Percentiles rank a stretch among this genome's conserved stretches.
These are phyloP conservation scores for Microthlaspi erraticum DNA, from an alignment of 345 rosid genomes.

Conservation along the genomic window DNA sequence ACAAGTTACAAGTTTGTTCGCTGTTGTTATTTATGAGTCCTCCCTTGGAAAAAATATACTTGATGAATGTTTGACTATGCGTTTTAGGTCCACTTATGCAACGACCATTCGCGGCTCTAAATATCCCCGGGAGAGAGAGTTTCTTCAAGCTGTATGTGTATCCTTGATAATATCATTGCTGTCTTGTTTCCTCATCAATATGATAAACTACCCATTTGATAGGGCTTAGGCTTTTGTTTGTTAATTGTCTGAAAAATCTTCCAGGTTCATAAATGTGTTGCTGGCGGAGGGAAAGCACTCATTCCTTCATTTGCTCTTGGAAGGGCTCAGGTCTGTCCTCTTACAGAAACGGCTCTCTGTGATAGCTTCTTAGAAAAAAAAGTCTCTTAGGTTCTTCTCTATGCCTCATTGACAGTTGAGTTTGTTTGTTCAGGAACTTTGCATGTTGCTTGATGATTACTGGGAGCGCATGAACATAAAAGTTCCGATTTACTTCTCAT, in stretches of 20 bases:
- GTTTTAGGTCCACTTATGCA: conserved; percentile 88
- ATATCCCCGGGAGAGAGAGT: conserved; percentile 90
- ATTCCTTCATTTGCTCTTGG: conserved; percentile 98
- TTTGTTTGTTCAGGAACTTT: conserved; percentile 65
- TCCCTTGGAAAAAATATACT: not conserved
- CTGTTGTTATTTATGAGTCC: not conserved
- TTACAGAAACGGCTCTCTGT: not conserved
- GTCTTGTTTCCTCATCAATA: not conserved
- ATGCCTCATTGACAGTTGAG: conserved; percentile 8
- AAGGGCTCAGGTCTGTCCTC: conserved; percentile 86
- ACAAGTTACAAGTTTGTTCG: conserved; percentile 18
- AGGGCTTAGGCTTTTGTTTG: conserved; percentile 11
- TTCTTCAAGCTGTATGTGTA: conserved; percentile 89
- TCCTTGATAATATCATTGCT: conserved; percentile 22
- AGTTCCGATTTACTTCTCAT: conserved; percentile 93
- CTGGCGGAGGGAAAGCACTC: conserved; percentile 93
- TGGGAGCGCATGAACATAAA: conserved; percentile 96
- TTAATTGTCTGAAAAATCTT: conserved; percentile 9
- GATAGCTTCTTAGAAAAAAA: conserved; percentile 14
- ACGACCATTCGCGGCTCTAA: conserved; percentile 88
- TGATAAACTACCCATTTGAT: not conserved
- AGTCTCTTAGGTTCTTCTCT: conserved; percentile 13
- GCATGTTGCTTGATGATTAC: conserved; percentile 92
- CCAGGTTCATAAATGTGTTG: conserved; percentile 91
- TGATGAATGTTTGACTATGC: conserved; percentile 31